These are phyloP conservation scores for Calonectria ilicicola DNA, from an alignment of 2,329 filamentous ascomycete genomes.

Conservation along the genomic window DNA sequence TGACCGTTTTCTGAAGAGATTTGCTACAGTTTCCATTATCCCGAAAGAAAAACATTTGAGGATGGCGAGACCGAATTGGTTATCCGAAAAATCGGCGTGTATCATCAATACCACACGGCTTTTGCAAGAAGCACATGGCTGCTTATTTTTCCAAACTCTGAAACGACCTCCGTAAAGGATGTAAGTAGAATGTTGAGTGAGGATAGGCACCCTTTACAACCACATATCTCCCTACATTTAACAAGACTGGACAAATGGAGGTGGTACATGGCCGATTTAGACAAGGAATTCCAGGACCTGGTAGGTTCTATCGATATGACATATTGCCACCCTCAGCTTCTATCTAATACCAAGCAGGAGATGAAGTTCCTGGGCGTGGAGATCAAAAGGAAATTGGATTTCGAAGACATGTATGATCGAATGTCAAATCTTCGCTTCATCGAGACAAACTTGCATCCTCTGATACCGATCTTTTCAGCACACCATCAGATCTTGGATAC, in stretches of 20 bases:
- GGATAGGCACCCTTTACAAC: background rate
- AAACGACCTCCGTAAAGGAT: background rate
- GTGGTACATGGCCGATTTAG: background rate
- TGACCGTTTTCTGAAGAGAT: background rate
- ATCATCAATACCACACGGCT: background rate
- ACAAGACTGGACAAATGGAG: background rate
- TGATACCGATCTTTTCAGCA: background rate
- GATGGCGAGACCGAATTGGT: background rate
- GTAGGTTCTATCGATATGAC: background rate
- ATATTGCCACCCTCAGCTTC: background rate
- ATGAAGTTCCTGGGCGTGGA: background rate
- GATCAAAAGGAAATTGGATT: background rate
- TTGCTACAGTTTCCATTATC: background rate
- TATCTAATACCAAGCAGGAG: background rate
- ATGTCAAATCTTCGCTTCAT: background rate
- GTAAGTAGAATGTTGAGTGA: background rate
- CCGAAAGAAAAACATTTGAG: background rate
- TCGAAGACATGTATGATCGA: background rate
- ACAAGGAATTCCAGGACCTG: background rate
- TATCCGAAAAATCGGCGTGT: background rate
- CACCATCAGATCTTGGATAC: background rate
- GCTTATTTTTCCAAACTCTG: background rate
- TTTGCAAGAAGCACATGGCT: background rate
- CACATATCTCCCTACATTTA: background rate
- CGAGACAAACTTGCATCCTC: background rate